Percentiles rank a stretch among this genome's conserved stretches.
phyloP scores from a whole-genome alignment of 345 rosid species.

The Salix purpurea region DNA sequence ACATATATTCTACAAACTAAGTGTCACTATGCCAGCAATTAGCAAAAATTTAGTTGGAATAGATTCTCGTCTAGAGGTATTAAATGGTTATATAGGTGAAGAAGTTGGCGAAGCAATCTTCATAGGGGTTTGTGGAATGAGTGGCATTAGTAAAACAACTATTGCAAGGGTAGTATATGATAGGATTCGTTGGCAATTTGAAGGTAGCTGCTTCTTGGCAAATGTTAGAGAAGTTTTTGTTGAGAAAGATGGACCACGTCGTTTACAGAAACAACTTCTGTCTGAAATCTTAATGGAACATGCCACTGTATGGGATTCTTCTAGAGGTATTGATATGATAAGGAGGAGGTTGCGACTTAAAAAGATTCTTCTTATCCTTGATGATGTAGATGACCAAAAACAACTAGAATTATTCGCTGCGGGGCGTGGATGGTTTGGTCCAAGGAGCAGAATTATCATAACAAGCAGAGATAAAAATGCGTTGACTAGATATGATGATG shows the following conservation, averaged over 20 bases:
- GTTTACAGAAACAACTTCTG: conserved; percentile 1
- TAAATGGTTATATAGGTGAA: background rate
- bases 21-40: background rate
- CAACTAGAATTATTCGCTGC: background rate
- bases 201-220: conserved; percentile 5
- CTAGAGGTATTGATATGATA: background rate
- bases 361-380: conserved; percentile 11
- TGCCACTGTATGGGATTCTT: background rate
- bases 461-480: conserved; percentile 5
- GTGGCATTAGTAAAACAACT: background rate
- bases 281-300: background rate
- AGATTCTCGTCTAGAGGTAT: background rate
- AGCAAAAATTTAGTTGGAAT: background rate
- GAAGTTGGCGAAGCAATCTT: background rate
- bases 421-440: background rate
- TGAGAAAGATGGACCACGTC: background rate
- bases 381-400: conserved; percentile 2
- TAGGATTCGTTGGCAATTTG: background rate
- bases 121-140: conserved; percentile 3
- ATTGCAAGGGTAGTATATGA: conserved; percentile 1
- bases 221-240: conserved; percentile 5
- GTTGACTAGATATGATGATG: background rate
- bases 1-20: background rate
- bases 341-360: background rate
- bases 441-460: conserved; percentile 15